These are phyloP conservation scores for Durotheca rogersii DNA, from an alignment of 495 filamentous ascomycete species.

Conservation along the genomic window DNA sequence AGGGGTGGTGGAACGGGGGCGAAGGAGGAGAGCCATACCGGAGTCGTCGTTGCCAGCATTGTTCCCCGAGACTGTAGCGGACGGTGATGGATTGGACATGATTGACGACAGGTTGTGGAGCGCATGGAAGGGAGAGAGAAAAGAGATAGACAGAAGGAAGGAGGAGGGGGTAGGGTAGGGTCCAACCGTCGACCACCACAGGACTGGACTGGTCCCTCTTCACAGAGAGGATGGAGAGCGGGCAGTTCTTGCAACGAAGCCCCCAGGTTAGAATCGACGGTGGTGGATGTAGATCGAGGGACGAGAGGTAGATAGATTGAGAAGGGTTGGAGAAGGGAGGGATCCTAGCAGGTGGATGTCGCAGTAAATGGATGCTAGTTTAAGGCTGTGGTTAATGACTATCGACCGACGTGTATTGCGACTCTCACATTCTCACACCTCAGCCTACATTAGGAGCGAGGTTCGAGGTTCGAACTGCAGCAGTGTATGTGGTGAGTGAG, in stretches of 20 bases:
- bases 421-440: too few relatives aligned
- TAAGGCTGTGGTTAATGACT: too few relatives aligned
- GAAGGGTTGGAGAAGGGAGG: too few relatives aligned
- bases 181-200: slow-evolving; percentile 29
- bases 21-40: slow-evolving; percentile 28
- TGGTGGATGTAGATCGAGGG: slow-evolving; percentile 23
- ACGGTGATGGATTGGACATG: slow-evolving; percentile 38
- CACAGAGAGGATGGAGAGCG: slow-evolving; percentile 17
- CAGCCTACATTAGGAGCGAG: too few relatives aligned
- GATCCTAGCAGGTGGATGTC: too few relatives aligned
- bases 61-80: slow-evolving; percentile 33
- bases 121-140: not conserved
- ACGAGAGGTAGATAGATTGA: too few relatives aligned
- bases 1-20: slow-evolving; percentile 15
- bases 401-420: too few relatives aligned
- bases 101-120: too few relatives aligned
- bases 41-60: slow-evolving; percentile 40
- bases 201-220: slow-evolving; percentile 7
- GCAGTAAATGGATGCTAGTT: too few relatives aligned
- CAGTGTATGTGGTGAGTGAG: not conserved
- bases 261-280: slow-evolving; percentile 24
- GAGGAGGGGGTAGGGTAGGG: slow-evolving; percentile 3
- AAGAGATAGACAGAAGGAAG: not conserved
- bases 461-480: too few relatives aligned
- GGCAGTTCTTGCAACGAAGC: slow-evolving; percentile 10